Evolutionary conservation across 2,329 filamentous ascomycete genomes (phyloP).

Genomic region (Cladosporium halotolerans): DNA sequence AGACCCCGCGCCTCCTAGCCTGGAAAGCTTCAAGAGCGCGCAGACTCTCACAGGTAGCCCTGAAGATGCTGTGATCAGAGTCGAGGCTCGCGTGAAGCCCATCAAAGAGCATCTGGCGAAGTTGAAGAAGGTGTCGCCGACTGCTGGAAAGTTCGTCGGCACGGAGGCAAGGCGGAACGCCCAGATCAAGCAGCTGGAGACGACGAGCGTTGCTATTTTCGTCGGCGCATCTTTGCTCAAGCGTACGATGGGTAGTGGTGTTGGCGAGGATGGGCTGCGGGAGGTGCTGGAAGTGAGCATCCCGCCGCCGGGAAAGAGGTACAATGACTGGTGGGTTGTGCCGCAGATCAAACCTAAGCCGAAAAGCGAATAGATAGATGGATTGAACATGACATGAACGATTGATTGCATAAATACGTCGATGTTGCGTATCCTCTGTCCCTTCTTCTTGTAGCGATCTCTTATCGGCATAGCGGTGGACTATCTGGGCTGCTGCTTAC

Average conservation of each 20-base stretch:
- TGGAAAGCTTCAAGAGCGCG: slow-evolving; percentile 51
- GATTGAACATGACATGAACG: not conserved
- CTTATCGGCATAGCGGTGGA: too few relatives aligned
- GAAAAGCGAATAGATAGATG: not conserved
- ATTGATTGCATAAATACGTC: too few relatives aligned
- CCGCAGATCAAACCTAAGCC: slow-evolving; percentile 29
- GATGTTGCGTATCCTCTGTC: too few relatives aligned
- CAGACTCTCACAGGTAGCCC: slow-evolving; percentile 1
- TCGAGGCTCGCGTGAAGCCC: slow-evolving; percentile 24
- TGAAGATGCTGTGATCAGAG: not conserved
- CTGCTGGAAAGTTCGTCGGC: slow-evolving; percentile 30
- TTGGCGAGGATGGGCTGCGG: not conserved
- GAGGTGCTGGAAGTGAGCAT: slow-evolving; percentile 30
- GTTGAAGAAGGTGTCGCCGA: slow-evolving; percentile 33
- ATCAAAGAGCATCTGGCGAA: slow-evolving; percentile 32
- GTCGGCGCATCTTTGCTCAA: slow-evolving; percentile 23
- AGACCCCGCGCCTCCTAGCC: slow-evolving; percentile 61
- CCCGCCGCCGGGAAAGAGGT: slow-evolving; percentile 34
- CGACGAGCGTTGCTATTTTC: slow-evolving; percentile 26
- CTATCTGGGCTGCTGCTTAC: too few relatives aligned
- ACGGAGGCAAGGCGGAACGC: slow-evolving; percentile 33
- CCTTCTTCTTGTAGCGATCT: too few relatives aligned
- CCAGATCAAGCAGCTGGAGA: slow-evolving; percentile 30
- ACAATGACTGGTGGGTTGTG: slow-evolving; percentile 43
- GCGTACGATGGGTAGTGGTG: slow-evolving; percentile 16